Percentiles rank a stretch among this genome's conserved stretches.
Conservation (phyloP, 768 basidiomycete species). For the Vararia minispora region DNA sequence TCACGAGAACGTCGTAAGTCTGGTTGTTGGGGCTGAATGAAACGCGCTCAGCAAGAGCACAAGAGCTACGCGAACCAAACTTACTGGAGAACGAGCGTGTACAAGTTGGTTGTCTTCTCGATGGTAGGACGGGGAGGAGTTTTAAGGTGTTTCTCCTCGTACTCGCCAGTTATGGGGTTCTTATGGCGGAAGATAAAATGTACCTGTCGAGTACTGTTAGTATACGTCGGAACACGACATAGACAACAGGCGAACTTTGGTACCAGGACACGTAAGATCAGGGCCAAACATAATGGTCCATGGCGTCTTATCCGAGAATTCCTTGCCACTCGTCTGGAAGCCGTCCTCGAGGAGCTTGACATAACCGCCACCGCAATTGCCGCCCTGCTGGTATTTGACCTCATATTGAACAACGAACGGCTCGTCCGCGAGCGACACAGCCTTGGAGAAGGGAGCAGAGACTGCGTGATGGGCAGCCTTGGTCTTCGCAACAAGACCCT, state of each 20-base stretch:
- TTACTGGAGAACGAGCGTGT: slow-evolving; percentile 87
- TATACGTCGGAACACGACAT: not conserved
- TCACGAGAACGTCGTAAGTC: slow-evolving; percentile 87
- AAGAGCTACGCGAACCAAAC: slow-evolving; percentile 20
- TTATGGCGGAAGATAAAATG: slow-evolving; percentile 99
- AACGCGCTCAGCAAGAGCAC: slow-evolving; percentile 1
- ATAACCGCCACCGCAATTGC: slow-evolving; percentile 99
- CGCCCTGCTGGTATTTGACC: slow-evolving; percentile 98
- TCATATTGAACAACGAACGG: slow-evolving; percentile 96
- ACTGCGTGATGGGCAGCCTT: slow-evolving; percentile 99
- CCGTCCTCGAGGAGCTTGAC: slow-evolving; percentile 92
- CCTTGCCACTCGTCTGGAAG: slow-evolving; percentile 88
- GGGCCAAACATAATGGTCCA: slow-evolving; percentile 98
- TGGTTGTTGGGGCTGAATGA: slow-evolving; percentile 71
- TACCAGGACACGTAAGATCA: slow-evolving; percentile 87
- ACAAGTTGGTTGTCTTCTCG: slow-evolving; percentile 85
- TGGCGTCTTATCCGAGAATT: slow-evolving; percentile 88
- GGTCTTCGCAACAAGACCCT: slow-evolving; percentile 89
- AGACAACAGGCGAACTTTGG: slow-evolving; percentile 46
- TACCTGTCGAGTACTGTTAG: slow-evolving; percentile 35
- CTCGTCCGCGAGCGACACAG: slow-evolving; percentile 73
- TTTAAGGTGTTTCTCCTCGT: slow-evolving; percentile 94
- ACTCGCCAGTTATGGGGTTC: slow-evolving; percentile 85
- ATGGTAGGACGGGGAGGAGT: slow-evolving; percentile 75
- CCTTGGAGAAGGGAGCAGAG: slow-evolving; percentile 74